A percentile compares a stretch with the other conserved stretches of the same genome.
These are phyloP conservation scores for Metarhizium brunneum DNA, from an alignment of 2,329 filamentous ascomycete genomes.

Conservation along the genomic window DNA sequence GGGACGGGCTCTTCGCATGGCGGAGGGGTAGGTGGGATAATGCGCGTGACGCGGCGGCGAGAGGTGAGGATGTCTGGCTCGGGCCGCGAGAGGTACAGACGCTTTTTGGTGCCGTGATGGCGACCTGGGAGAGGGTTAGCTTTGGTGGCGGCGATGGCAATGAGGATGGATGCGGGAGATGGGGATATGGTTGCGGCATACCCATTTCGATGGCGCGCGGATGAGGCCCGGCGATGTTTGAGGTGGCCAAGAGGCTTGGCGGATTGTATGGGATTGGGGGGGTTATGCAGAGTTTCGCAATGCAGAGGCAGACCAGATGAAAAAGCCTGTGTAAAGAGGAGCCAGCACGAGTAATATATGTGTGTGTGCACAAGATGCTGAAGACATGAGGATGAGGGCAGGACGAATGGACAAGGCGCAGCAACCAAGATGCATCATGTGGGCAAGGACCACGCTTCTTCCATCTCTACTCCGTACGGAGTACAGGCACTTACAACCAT, in stretches of 20 bases:
- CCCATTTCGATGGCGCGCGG: conserved; percentile 11
- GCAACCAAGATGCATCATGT: neutral
- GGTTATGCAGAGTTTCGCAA: neutral
- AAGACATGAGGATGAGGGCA: neutral
- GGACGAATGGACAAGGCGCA: neutral
- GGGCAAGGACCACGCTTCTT: neutral
- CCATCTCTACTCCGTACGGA: no score
- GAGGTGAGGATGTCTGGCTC: conserved; percentile 27
- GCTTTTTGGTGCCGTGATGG: conserved; percentile 26
- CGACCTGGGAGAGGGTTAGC: neutral
- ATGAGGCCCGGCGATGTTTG: neutral
- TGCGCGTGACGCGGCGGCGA: conserved; percentile 27
- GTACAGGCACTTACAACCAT: no score
- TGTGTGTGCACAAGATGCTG: neutral
- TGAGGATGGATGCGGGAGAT: neutral
- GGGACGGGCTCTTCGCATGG: conserved; percentile 14
- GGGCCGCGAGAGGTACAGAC: conserved; percentile 32
- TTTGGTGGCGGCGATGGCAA: neutral
- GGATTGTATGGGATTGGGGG: neutral
- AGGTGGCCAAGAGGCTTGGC: no score
- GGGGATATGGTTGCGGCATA: conserved; percentile 11
- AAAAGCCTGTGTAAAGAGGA: neutral
- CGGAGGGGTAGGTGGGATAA: conserved; percentile 26
- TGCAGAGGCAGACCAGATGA: neutral
- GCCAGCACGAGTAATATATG: neutral